Percentiles rank a stretch among this genome's conserved stretches.
These are phyloP conservation scores for Aspergillus carlsbadensis DNA, from an alignment of 495 filamentous ascomycete species.

Conservation along the genomic window DNA sequence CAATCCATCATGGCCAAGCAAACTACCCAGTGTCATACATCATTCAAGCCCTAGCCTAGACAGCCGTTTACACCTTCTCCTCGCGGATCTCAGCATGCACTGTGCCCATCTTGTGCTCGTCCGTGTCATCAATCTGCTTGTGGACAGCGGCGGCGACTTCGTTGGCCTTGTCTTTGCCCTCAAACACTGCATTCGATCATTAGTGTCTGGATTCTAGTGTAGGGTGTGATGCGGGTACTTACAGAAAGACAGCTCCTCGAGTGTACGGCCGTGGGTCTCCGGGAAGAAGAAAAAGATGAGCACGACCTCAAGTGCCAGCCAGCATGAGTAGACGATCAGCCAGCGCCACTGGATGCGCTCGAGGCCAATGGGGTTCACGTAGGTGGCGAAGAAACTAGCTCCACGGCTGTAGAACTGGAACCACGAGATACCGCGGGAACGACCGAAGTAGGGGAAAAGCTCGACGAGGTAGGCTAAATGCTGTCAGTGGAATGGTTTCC, in stretches of 20 bases:
- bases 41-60: neutral
- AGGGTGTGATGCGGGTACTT: conserved; percentile 26
- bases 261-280: conserved; percentile 58
- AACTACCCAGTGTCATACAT: neutral
- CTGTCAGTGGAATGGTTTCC: neutral
- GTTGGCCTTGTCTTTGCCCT: conserved; percentile 47
- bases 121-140: conserved; percentile 32
- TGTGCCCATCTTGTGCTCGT: conserved; percentile 10
- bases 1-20: neutral
- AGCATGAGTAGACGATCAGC: conserved; percentile 62
- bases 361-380: conserved; percentile 64
- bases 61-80: neutral
- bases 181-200: conserved; percentile 47
- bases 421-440: conserved; percentile 59
- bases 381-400: conserved; percentile 58
- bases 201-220: neutral
- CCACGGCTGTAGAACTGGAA: conserved; percentile 62
- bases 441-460: conserved; percentile 61
- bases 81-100: conserved; percentile 9
- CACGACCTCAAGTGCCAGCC: conserved; percentile 54
- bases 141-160: conserved; percentile 47
- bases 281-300: conserved; percentile 67
- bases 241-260: conserved; percentile 66
- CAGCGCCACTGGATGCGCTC: conserved; percentile 60
- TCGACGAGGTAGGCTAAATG: conserved; percentile 58